Evolutionary conservation across 2,329 filamentous ascomycete genomes (phyloP), one percentile per base, ranked within the genome.

Genomic region (Xylaria sp.): DNA sequence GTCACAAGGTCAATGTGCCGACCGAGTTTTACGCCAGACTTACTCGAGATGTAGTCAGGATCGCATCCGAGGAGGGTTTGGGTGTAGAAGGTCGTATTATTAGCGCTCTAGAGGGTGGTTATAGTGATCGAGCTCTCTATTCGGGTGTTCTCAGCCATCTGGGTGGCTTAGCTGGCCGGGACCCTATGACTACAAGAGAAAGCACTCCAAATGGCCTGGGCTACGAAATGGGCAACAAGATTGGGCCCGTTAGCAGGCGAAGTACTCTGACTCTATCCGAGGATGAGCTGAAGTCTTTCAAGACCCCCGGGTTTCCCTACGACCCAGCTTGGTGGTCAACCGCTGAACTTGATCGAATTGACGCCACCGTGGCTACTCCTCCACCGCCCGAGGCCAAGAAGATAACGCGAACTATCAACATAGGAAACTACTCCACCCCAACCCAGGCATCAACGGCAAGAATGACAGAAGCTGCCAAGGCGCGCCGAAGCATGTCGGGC

Each of bases 21-120:
- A 99, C 93, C 0, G 91, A 93, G 48, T 99, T 99, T 70, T 99
- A 97, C 69, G 94, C 94, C 44, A 86, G 89, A 1, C 89, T 99
- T 60, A 93, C 93, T 0, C 83, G 87, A 41, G 94, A 99, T 67
- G 84, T 97, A 2, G 87, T 95, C 13, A 85, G 82, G 44, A 77
- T 99, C 54, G 89, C 95, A 0, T 82, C 90, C 39, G 92, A 97
- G 69, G 86, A 90, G 63, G 89, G 82, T 1, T 83, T 90, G 1
- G 82, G 83, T 22, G 90, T 91, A 1, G 88, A 95, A 21, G 93
- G 93, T 2, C 83, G 94, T 41, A 81, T 97, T 19, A 88, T 99
- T 67, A 97, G 93, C 70, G 92, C 97, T 2, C 80, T 99, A 19
- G 94, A 99, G 73, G 94, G 94, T 26, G 94, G 94, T 0, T 99